Evolutionary conservation across 2,329 filamentous ascomycete species (phyloP), one percentile per base, ranked within the genome.

Genomic region (Pestalotiopsis sp.): DNA sequence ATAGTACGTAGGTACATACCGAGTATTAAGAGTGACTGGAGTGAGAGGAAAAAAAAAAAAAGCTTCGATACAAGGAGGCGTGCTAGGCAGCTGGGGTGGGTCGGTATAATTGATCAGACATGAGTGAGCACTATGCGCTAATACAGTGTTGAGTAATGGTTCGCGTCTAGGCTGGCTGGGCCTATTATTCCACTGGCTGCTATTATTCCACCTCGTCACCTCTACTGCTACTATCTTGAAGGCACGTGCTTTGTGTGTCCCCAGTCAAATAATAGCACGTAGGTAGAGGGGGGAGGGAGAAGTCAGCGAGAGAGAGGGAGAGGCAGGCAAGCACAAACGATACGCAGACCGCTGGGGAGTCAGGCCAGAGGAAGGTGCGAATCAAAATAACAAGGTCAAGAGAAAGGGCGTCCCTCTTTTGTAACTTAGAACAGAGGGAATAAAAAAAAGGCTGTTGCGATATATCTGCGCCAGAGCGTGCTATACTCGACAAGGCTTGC

Each of bases 121-220:
- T 41, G 59, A 59, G 59, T 39, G 39, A 64, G 61, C 61, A 52
- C 61, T 64, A 64, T 64, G 61, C 61, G 61, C 61, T 64, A 64
- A 64, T 64, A 23, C 31, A 62, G 59, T 64, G 31, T 36, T 36
- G 61, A 64, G 61, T 52, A 64, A 52, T 64, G 20, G 39, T 64
- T 64, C 38, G 45, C 45, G 61, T 64, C 61, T 45, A 52, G 41
- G 38, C 61, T 45, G 25, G 36, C 23, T 49, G 31, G 38, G 31
- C n/a, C 39, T 64, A 49, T 38, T 38, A 23, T 41, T 23, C 39
- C 61, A 38, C 45, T 64, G 39, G 36, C 31, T 52, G 31, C 31
- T 36, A 36, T 36, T 36, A 36, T 36, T 36, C 31, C 31, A 36
- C 31, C 31, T 36, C 31, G 31, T 36, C 31, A 36, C 31, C 31